Base-by-base conservation (phyloP, 176 grass and related monocot species). In the Oryza brachyantha region DNA sequence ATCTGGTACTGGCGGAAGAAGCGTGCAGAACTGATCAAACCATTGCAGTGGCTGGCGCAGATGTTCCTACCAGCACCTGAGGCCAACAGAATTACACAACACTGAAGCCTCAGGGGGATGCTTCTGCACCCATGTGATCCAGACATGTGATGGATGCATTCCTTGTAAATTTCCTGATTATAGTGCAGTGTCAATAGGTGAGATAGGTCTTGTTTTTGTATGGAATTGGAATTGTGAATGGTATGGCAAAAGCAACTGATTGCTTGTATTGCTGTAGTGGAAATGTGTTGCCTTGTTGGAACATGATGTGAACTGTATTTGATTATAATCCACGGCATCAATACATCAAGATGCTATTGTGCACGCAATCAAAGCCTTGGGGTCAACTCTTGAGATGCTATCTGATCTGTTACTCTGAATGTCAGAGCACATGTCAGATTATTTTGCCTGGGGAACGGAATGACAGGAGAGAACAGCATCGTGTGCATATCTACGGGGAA, bases 1-100 rank as follows among this genome's bases (percentile, higher is more conserved):
- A 98, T 95, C 71, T 91, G 86, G 88, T 98, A 89, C 78, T 98
- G 96, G 92, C 32, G 86, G 41, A 94, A 94, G 83, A 93, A 94
- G 88, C 87, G 81, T 0, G 83, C 84, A 3, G 90, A 94, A 62
- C 41, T 94, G 10, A 58, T 89, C 19, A 40, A 87, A 12, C 96
- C 88, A 0, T 37, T 95, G 64, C 88, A 93, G 54, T 87, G 92
- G 90, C 41, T 98, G 39, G 65, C 81, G 0, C 84, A 84, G 71
- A 72, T 91, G 80, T 87, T 80, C 70, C 25, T 90, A 36, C 84
- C 80, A 2, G 45, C 80, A 17, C 74, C 83, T 2, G 39, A 80
- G 64, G 29, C 0, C 26, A 79, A 38, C 36, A 24, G 83, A 40
- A 83, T 86, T 50, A 50, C 70, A 1, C 21, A 83, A 1, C 75